Evolutionary conservation across 768 basidiomycete species (phyloP).

Genomic region (Chalciporus pseudorubinellus): DNA sequence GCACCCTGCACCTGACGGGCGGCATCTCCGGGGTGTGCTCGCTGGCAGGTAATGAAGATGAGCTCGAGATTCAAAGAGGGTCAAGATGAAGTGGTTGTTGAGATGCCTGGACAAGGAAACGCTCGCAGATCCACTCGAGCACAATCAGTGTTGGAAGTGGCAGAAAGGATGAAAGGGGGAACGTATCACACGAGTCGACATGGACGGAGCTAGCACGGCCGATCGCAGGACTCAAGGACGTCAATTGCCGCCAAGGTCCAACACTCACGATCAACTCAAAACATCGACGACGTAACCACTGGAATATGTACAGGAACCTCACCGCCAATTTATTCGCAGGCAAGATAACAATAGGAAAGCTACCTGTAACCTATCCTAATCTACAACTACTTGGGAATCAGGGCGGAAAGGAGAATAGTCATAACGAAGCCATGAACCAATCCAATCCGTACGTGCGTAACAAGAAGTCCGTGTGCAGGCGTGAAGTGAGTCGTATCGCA

Average conservation of each 20-base stretch:
- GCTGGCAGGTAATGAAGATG: too few species aligned
- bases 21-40: slow-evolving; percentile 15
- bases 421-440: slow-evolving; percentile 6
- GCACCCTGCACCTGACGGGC: slow-evolving; percentile 23
- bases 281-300: neutral
- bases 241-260: too few species aligned
- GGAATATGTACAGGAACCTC: slow-evolving; percentile 6
- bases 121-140: too few species aligned
- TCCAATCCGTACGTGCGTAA: slow-evolving; percentile 12
- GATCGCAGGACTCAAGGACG: too few species aligned
- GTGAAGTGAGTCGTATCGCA: slow-evolving; percentile 28
- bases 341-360: slow-evolving; percentile 2
- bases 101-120: too few species aligned
- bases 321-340: slow-evolving; percentile 7
- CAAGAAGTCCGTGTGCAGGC: slow-evolving; percentile 16
- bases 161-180: too few species aligned
- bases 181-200: too few species aligned
- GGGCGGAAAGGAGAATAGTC: neutral
- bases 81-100: too few species aligned
- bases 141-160: too few species aligned
- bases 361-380: slow-evolving; percentile 8
- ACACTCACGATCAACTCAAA: neutral
- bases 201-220: too few species aligned
- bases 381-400: slow-evolving; percentile 17
- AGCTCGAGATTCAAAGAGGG: too few species aligned